phyloP scores from a whole-genome alignment of 1,139 yeast genomes.

The Geotrichum klebahnii region DNA sequence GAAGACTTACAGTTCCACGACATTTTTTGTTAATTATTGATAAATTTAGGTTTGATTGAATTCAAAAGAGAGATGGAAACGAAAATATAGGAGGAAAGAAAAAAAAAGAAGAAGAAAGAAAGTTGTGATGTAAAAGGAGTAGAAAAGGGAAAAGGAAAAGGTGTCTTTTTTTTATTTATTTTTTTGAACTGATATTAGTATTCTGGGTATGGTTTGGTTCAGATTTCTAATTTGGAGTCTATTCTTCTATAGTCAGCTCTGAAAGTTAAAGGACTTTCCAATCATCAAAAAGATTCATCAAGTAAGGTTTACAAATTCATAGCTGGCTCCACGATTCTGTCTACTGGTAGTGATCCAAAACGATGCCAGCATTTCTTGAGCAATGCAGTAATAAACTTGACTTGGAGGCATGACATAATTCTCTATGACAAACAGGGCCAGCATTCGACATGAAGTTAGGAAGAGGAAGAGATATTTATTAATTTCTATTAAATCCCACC shows the following conservation, averaged over 20 bases:
- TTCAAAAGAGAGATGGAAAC: constrained; percentile 1
- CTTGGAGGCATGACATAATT: too few relatives aligned
- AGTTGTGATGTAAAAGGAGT: background rate
- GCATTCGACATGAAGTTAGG: too few relatives aligned
- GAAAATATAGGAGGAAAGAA: constrained; percentile 1
- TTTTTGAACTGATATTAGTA: background rate
- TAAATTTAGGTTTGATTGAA: background rate
- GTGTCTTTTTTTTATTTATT: background rate
- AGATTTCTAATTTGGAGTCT: too few relatives aligned
- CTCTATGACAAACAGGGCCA: too few relatives aligned
- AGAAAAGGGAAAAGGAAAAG: constrained; percentile 14
- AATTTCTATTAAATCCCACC: constrained; percentile 27
- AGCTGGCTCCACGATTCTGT: too few relatives aligned
- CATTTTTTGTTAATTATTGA: constrained; percentile 14
- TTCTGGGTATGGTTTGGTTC: background rate
- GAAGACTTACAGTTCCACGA: constrained; percentile 22
- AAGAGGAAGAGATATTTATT: background rate
- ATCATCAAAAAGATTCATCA: too few relatives aligned
- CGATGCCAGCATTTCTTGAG: too few relatives aligned
- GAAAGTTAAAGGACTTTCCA: too few relatives aligned
- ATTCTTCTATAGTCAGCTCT: too few relatives aligned
- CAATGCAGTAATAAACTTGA: too few relatives aligned
- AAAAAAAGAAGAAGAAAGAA: constrained; percentile 10
- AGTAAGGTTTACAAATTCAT: too few relatives aligned
- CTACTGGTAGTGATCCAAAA: too few relatives aligned